Evolutionary conservation across 2,329 filamentous ascomycete species (phyloP), one percentile per base, ranked within the genome.

Genomic region (Cyphellophora attinorum): DNA sequence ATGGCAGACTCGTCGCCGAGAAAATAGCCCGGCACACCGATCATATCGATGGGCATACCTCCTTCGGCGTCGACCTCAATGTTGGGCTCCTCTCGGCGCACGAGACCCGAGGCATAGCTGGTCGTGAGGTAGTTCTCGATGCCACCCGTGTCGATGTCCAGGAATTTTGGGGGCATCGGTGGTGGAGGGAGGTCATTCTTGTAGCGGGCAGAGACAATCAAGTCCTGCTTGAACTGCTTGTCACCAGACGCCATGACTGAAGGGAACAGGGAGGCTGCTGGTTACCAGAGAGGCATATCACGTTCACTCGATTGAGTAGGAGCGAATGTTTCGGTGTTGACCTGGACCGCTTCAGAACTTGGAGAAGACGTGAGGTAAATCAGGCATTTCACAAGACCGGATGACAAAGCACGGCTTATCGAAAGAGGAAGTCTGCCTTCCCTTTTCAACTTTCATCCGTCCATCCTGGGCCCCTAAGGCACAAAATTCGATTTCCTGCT

Each of bases 41-140:
- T 82, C 48, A 98, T 65, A 57, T 96, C 89, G 55, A 98, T 77
- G 40, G 88, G 86, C 91, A 98, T 96, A 38, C 91, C 91, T 49
- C 96, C 74, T 66, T 98, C 91, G 6, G 88, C 91, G 73, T 98
- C 91, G 18, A 86, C 86, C 61, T 98, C 91, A 42, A 98, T 91
- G 55, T 95, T 96, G 31, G 94, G 69, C 34, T 89, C 84, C 65
- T 96, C 91, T 53, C 94, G 86, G 53, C 89, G 73, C 12, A 84
- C 85, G 48, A 98, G 68, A 44, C 85, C 79, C 29, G 88, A 91
- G 18, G 88, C 86, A 64, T 93, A 98, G 14, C 79, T 79, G 1
- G 91, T 85, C 3, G 79, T 85, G 19, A 91, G 93, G 61, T 95
- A 96, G 56, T 93, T 83, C 27, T 83, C 73, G 11, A 96, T 74